Evolutionary conservation across 2,329 filamentous ascomycete species (phyloP).

Genomic region (Cladosporium sp.): DNA sequence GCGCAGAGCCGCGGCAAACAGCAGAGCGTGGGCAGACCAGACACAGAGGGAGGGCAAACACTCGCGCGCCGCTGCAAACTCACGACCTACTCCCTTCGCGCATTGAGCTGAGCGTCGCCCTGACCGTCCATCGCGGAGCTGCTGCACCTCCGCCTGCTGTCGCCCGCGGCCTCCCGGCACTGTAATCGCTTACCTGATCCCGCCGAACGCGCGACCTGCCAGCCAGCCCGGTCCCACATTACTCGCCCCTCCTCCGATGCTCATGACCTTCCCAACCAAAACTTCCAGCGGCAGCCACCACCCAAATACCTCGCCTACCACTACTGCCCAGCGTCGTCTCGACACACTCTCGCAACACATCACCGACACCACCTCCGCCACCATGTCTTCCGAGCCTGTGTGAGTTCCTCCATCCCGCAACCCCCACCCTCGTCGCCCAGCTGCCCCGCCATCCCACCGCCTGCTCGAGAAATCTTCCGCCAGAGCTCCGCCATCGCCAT

Average conservation of each 20-base stretch:
- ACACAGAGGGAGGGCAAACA: too few species aligned
- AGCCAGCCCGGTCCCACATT: constrained; percentile 1
- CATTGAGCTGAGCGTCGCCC: too few species aligned
- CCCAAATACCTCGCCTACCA: constrained; percentile 1
- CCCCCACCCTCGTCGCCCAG: constrained; percentile 9
- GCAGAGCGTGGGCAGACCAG: too few species aligned
- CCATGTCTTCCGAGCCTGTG: constrained; percentile 27
- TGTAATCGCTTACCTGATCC: constrained; percentile 8
- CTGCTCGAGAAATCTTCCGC: neutral
- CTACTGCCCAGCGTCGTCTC: constrained; percentile 4
- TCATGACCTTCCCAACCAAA: constrained; percentile 4
- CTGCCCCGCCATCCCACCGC: neutral
- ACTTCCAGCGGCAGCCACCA: neutral
- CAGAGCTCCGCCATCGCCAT: neutral
- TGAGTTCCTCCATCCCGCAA: constrained; percentile 17
- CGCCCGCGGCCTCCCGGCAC: too few species aligned
- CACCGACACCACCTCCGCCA: constrained; percentile 14
- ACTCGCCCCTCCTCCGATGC: constrained; percentile 1
- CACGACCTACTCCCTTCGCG: too few species aligned
- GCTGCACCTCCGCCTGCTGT: too few species aligned
- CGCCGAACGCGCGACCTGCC: neutral
- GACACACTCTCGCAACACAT: constrained; percentile 6
- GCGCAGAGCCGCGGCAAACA: too few species aligned
- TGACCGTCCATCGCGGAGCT: too few species aligned
- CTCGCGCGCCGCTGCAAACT: too few species aligned